Evolutionary conservation across 495 filamentous ascomycete genomes (phyloP), one percentile per base, ranked within the genome.

Genomic region (Hypoxylon cercidicola): DNA sequence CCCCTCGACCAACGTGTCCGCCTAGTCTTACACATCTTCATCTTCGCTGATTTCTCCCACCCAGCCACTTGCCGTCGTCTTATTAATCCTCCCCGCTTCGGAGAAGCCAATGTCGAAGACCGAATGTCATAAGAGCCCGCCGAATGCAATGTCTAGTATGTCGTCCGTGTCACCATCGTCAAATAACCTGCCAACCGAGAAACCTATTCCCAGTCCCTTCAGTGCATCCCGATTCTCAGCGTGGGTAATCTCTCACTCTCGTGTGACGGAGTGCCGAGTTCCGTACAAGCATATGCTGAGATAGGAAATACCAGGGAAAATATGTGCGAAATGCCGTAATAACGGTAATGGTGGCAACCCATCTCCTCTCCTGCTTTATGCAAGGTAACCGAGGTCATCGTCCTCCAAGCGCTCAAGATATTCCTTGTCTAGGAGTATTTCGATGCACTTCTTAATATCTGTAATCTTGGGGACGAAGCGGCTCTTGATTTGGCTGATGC

Each of bases 371-470:
- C 39, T 51, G 40, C 39, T 44, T 78, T 79, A 95, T 63, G 92
- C 91, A 69, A 97, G 87, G 73, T 96, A 97, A 54, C 95, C 92
- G 50, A 99, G 85, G 63, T 97, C 93, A 66, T 98, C 94, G 35
- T 92, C 92, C 30, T 97, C 94, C 59, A 97, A 76, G 28, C 95
- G 89, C 81, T 99, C 96, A 47, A 99, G 85, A 74, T 99, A 99
- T 76, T 99, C 95, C 81, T 99, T 99, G 82, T 99, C 95, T 62
- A 99, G 90, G 39, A 99, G 83, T 67, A 97, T 96, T 77, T 99
- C 95, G 71, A 99, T 97, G 76, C 94, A 97, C 81, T 97, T 98
- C 81, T 99, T 99, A 85, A 99, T 98, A 66, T 99, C 95, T 4
- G 85, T 82, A 18, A 98, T 83, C 76, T 97, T 94, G 20, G 96